Percentiles rank a stretch among this genome's conserved stretches.
Conservation (phyloP, 2,329 filamentous ascomycete genomes). For the Hymenoscyphus fraxineus region DNA sequence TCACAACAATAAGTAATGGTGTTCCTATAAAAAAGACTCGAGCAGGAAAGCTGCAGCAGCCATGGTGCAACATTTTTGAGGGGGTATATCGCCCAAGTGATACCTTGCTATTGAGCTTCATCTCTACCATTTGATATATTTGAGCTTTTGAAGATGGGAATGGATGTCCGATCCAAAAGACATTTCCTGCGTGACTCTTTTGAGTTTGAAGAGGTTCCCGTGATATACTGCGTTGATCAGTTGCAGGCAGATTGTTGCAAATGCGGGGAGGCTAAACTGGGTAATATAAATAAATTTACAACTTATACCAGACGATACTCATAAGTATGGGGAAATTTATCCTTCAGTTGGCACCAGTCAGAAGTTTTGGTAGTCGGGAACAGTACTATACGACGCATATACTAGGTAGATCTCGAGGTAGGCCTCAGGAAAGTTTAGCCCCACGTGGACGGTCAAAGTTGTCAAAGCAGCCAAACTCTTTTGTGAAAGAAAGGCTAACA, state of each 20-base stretch:
- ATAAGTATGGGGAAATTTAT: neutral
- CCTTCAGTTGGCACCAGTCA: neutral
- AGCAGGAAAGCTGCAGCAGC: neutral
- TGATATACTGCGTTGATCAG: neutral
- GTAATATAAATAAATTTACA: slow-evolving; percentile 6
- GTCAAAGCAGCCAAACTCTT: no score
- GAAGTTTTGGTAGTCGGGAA: neutral
- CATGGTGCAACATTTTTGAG: neutral
- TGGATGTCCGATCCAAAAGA: neutral
- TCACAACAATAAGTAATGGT: neutral
- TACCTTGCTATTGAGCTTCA: neutral
- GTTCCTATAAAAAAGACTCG: neutral
- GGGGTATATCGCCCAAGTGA: neutral
- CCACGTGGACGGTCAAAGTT: no score
- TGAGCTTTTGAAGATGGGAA: neutral
- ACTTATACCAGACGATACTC: neutral
- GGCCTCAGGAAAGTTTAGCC: no score
- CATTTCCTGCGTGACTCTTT: neutral
- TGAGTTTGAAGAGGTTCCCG: neutral
- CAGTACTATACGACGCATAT: no score
- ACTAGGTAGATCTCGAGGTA: no score
- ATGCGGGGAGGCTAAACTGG: slow-evolving; percentile 10
- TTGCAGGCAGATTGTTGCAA: slow-evolving; percentile 2
- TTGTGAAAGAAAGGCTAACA: no score
- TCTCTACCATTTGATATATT: neutral